Conservation (phyloP, 441 rosid genomes). For the Macaranga tanarius region DNA sequence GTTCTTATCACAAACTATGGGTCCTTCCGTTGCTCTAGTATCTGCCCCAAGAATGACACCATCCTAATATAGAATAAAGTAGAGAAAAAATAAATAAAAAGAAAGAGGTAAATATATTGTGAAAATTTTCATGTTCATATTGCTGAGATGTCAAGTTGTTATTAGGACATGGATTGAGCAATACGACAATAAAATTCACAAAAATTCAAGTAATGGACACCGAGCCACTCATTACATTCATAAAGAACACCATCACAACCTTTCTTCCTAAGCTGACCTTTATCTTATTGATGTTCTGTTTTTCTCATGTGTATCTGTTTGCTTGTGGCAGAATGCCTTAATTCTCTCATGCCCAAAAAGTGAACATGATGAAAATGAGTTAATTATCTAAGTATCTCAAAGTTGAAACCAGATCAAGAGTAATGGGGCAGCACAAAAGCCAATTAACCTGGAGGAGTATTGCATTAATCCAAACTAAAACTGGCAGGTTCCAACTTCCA, state of each 20-base stretch:
- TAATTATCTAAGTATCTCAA: background rate
- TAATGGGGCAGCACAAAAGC: background rate
- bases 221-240: background rate
- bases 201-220: background rate
- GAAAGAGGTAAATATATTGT: background rate
- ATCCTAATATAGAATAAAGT: slow-evolving; percentile 45
- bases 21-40: slow-evolving; percentile 97
- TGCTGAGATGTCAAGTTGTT: background rate
- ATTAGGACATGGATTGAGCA: background rate
- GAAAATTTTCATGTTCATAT: background rate
- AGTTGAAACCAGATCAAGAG: background rate
- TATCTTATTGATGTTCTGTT: background rate
- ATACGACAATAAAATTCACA: background rate
- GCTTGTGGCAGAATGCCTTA: background rate
- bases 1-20: slow-evolving; percentile 93
- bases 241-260: background rate
- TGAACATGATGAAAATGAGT: background rate
- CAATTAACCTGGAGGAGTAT: background rate
- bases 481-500: background rate
- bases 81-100: background rate
- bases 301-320: background rate
- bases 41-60: slow-evolving; percentile 98
- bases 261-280: background rate
- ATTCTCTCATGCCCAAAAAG: background rate
- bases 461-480: background rate